Base-by-base conservation (phyloP, 139 green algal genomes). In the Chlamydomonas sp. region DNA sequence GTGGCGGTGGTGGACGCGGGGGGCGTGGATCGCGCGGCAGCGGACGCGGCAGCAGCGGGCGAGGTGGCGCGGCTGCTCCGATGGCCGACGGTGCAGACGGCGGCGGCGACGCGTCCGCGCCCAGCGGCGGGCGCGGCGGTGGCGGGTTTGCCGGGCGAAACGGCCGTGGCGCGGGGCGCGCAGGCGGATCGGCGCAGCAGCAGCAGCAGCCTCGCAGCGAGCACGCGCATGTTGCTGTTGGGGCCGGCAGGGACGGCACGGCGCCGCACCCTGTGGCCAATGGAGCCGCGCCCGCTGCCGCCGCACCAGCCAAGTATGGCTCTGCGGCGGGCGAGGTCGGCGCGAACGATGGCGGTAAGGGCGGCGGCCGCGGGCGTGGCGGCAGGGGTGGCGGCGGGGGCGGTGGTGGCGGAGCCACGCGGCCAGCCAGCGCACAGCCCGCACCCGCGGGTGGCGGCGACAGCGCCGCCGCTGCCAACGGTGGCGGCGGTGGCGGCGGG, bases 111-210 rank as follows among this genome's bases (percentile, higher is more conserved):
- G n/a, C n/a, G n/a, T n/a, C n/a, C n/a, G n/a, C n/a, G n/a, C n/a
- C n/a, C n/a, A n/a, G 43, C 31, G 59, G 4, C 33, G 4, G 26
- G 29, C 31, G 26, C 43, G 33, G 31, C 6, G 59, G 59, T 24
- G 31, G 59, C 5, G 59, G 59, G 31, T 66, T 66, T 33, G 39
- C 59, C 8, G 59, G 59, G 31, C 31, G 59, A 10, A 66, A 66
- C 29, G 59, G 59, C 31, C 59, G 59, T 22, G 59, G 59, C 5
- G 59, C 59, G 5, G 59, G 59, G 8, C 31, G 54, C n/a, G n/a
- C n/a, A n/a, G n/a, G 8, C 29, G 59, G 31, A 66, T 8, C 29
- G 33, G 6, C 5, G 59, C 26, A 39, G 59, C 59, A 24, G 59
- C 59, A 39, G 59, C 59, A 66, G 29, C 8, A 28, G 59, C 59